Evolutionary conservation across 2,329 filamentous ascomycete species (phyloP).

Genomic region (Falciphora oryzae): DNA sequence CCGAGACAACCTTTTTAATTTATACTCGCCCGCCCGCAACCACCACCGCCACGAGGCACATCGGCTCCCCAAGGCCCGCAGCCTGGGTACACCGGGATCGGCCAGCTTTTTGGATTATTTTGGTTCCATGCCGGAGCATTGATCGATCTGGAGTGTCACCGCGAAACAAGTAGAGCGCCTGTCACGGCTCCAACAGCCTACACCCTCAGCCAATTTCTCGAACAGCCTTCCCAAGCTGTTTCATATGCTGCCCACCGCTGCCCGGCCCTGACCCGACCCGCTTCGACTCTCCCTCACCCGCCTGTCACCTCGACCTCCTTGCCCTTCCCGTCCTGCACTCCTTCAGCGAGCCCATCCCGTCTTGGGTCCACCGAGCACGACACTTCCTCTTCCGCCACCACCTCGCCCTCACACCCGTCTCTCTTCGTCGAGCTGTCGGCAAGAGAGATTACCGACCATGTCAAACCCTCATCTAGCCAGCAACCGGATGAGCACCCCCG

Average conservation of each 20-base stretch:
- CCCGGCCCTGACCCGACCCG: conserved; percentile 11
- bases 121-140: background rate
- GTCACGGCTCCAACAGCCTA: conserved; percentile 28
- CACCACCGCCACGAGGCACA: background rate
- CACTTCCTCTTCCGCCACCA: conserved; percentile 3
- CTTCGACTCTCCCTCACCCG: conserved; percentile 3
- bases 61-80: background rate
- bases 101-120: background rate
- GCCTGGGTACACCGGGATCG: background rate
- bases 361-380: conserved; percentile 5
- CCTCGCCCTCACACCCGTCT: conserved; percentile 6
- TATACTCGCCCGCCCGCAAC: background rate
- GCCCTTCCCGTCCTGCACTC: conserved; percentile 10
- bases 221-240: conserved; percentile 28
- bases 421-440: conserved; percentile 13
- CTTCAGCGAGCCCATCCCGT: background rate
- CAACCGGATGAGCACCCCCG: conserved; percentile 8
- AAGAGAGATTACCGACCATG: conserved; percentile 46
- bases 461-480: conserved; percentile 5
- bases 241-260: conserved; percentile 26
- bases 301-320: conserved; percentile 8
- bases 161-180: conserved; percentile 28
- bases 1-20: conserved; percentile 1
- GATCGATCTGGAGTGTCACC: conserved; percentile 23
- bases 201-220: conserved; percentile 22